These are phyloP conservation scores for Phytophthora sojae DNA, from an alignment of 352 stramenopile species.

Conservation along the genomic window DNA sequence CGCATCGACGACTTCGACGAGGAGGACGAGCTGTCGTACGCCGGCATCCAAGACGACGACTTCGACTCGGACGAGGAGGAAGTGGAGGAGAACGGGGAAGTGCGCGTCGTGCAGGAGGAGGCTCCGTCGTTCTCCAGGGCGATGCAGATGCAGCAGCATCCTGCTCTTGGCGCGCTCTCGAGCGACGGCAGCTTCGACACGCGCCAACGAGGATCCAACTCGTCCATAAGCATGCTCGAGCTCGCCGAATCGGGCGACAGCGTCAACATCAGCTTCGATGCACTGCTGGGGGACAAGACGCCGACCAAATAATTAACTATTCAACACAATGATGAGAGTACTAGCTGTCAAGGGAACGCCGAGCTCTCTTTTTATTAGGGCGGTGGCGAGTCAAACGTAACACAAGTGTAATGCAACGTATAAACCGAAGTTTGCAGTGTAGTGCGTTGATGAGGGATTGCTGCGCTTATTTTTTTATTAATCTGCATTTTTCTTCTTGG, in stretches of 20 bases:
- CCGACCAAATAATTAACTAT: slow-evolving; percentile 19
- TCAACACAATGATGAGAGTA: neutral
- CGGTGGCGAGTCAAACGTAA: neutral
- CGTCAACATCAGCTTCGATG: slow-evolving; percentile 38
- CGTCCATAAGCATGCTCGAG: slow-evolving; percentile 52
- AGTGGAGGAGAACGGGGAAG: slow-evolving; percentile 13
- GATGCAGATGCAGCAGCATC: slow-evolving; percentile 25
- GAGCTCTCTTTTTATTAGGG: slow-evolving; percentile 14
- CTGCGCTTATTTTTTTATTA: slow-evolving; percentile 21
- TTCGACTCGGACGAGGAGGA: slow-evolving; percentile 46
- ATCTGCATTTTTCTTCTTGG: slow-evolving; percentile 23
- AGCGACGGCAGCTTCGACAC: slow-evolving; percentile 46
- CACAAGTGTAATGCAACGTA: slow-evolving; percentile 9
- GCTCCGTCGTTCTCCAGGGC: slow-evolving; percentile 20
- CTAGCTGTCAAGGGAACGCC: neutral
- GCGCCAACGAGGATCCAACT: slow-evolving; percentile 37
- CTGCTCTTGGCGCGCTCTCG: slow-evolving; percentile 34
- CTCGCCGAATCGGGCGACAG: slow-evolving; percentile 23
- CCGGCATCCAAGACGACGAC: slow-evolving; percentile 45
- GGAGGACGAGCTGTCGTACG: slow-evolving; percentile 52
- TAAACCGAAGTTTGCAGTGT: neutral
- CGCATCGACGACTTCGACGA: slow-evolving; percentile 70
- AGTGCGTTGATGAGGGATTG: neutral
- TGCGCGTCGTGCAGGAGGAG: slow-evolving; percentile 27
- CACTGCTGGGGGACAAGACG: slow-evolving; percentile 35